A percentile compares a stretch with the other conserved stretches of the same genome.
Conservation (phyloP, 169 alveolate genomes). For the Theileria parva region DNA sequence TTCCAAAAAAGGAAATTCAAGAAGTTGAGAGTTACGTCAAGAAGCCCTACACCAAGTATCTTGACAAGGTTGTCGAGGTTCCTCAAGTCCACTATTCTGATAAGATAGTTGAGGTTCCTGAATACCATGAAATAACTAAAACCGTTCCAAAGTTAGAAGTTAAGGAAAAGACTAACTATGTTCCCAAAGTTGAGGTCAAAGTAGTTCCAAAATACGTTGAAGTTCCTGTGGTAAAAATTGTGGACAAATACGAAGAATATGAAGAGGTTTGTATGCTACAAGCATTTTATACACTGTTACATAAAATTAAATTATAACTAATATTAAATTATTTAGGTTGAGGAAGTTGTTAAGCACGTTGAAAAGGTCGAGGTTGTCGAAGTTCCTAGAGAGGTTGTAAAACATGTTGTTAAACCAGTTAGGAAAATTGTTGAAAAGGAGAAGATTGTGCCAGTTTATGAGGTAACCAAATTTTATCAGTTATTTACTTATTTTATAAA, state of each 20-base stretch:
- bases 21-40: constrained; percentile 74
- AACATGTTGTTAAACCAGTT: constrained; percentile 73
- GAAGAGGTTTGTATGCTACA: constrained; percentile 62
- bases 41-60: constrained; percentile 74
- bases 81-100: constrained; percentile 76
- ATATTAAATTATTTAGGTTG: constrained; percentile 46
- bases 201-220: constrained; percentile 78
- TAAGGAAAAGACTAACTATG: constrained; percentile 71
- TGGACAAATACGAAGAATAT: constrained; percentile 70
- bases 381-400: constrained; percentile 75
- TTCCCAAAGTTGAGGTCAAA: constrained; percentile 73
- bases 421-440: constrained; percentile 74
- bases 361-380: constrained; percentile 73
- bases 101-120: constrained; percentile 77
- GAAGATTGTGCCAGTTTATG: constrained; percentile 68
- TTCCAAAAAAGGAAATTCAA: constrained; percentile 73
- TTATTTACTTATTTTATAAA: neutral
- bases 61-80: constrained; percentile 73
- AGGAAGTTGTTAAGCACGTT: constrained; percentile 73
- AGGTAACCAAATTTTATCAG: constrained; percentile 15
- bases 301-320: neutral
- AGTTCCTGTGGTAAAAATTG: constrained; percentile 74
- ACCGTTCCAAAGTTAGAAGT: constrained; percentile 70
- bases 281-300: neutral
- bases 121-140: constrained; percentile 74